Evolutionary conservation across 2,329 filamentous ascomycete genomes (phyloP), one percentile per base, ranked within the genome.

Genomic region (Stagonosporopsis chrysanthemi): DNA sequence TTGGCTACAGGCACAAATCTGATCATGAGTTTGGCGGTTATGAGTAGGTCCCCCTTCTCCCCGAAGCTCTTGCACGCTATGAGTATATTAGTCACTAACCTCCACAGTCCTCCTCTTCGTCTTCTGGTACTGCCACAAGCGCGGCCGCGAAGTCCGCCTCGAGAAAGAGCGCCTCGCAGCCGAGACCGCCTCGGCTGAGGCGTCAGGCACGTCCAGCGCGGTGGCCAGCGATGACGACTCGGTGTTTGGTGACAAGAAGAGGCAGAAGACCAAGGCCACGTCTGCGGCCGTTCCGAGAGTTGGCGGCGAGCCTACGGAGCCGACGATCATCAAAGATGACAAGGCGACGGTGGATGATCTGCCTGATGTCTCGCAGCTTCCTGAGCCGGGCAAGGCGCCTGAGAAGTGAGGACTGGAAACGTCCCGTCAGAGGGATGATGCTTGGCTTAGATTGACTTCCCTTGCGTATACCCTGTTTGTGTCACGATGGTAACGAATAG

Each of bases 61-160:
- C 11, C 4, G 9, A 12, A 31, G 28, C 28, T 31, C 9, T 6
- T 31, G 28, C 3, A 11, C 11, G 3, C 9, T 11, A 7, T 31
- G 28, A 12, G 28, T n/a, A n/a, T n/a, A 11, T 31, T 9, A 19
- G 1, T 17, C 8, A n/a, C 31, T 45, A 26, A 52, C 17, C 7
- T 8, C 11, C 35, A 1, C 48, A 77, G 91, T 98, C 52, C 83
- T 98, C 15, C 84, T 99, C 54, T 95, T 97, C 73, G 91, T 96
- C 41, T 88, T 98, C 68, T 99, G 94, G 93, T 99, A 98, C 79
- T 98, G 93, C 79, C 90, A 98, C 78, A 98, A 98, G 81, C 90
- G 95, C 51, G 95, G 95, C 36, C 87, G 87, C 41, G 94, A 99
- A 79, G 88, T 88, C 6, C 86, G 95, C 47, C 84, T 98, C 12